Percentiles rank a stretch among this genome's conserved stretches.
Conservation (phyloP, 345 rosid species). For the Melaleuca quinquenervia region DNA sequence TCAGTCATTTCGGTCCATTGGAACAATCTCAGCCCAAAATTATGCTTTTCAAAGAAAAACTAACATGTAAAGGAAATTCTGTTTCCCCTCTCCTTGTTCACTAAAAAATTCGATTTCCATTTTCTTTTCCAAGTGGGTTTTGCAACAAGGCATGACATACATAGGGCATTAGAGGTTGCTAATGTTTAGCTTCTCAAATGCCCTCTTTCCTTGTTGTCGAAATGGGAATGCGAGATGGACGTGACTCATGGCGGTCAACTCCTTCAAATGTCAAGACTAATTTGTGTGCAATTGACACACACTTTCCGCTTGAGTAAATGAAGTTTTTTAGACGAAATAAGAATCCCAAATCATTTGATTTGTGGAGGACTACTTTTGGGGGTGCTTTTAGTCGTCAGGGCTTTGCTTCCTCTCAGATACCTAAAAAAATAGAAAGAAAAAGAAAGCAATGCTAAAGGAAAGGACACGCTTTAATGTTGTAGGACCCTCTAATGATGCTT, state of each 20-base stretch:
- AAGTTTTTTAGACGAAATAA: background rate
- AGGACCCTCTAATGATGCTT: background rate
- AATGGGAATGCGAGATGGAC: background rate
- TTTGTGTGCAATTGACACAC: background rate
- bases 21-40: background rate
- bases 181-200: background rate
- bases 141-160: background rate
- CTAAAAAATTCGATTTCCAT: background rate
- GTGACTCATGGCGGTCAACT: background rate
- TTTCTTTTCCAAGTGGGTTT: background rate
- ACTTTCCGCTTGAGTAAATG: background rate
- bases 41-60: background rate
- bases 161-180: background rate
- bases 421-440: background rate
- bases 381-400: background rate
- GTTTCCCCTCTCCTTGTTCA: background rate
- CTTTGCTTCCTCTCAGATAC: background rate
- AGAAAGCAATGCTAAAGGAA: background rate
- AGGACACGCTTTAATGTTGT: background rate
- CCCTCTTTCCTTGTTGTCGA: background rate
- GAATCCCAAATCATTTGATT: background rate
- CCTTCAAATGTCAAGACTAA: background rate
- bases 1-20: background rate
- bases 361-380: background rate
- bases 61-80: background rate